Evolutionary conservation across 31 red algal genomes (phyloP), one percentile per base, ranked within the genome.

Genomic region (Endocladia muricata): DNA sequence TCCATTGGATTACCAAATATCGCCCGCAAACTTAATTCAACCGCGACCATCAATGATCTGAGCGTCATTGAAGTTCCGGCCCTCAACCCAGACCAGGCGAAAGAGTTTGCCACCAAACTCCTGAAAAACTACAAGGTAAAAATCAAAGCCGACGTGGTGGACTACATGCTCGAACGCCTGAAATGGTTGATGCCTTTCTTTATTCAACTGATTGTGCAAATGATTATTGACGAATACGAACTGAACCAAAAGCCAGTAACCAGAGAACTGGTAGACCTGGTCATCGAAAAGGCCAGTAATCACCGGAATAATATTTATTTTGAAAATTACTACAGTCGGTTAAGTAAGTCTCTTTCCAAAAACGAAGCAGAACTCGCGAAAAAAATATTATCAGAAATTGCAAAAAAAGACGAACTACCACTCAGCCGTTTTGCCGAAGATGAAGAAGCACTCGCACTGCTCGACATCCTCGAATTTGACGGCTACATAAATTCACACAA

Each of bases 171-270:
- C 15, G 11, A 17, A 17, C 13, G 25, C 13, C 13, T 64, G 11
- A 64, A 64, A 22, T 64, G 60, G 60, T 64, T 64, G 60, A 64
- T 64, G n/a, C 60, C 60, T 64, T 64, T 64, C 26, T 25, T 64
- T 17, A 64, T 64, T 64, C 60, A 64, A 64, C 25, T 64, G 26
- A 22, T 28, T 64, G 60, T 30, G 11, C 60, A 64, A 30, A 28
- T 64, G 17, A 13, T 64, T 11, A 28, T 64, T 25, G 60, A 64
- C 26, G 13, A 15, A 11, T 64, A 64, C 26, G 13, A 13, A 64
- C 13, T 64, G 60, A 64, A 64, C 15, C 13, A 28, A 23, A 64
- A 64, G 13, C 13, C 26, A 64, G 60, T 64, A 64, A 21, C 26
- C 60, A 23, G 26, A 15, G 26, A 64, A 11, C 26, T 21, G 13